These are phyloP conservation scores for Colletotrichum cuscutae DNA, from an alignment of 2,329 filamentous ascomycete genomes.

Conservation along the genomic window DNA sequence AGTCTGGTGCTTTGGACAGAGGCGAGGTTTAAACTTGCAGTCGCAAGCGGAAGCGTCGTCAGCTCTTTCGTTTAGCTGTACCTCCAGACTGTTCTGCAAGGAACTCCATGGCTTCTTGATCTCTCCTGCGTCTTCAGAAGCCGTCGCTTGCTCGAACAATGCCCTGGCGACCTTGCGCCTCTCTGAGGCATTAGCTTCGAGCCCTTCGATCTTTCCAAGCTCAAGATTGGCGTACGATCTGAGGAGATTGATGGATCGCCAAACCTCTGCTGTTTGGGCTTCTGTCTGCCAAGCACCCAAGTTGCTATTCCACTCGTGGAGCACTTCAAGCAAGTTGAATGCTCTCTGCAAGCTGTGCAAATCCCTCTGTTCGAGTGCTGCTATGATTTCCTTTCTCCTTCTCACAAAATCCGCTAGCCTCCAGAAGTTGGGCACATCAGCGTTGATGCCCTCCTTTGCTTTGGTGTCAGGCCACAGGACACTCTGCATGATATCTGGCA, in stretches of 20 bases:
- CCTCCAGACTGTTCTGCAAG: neutral
- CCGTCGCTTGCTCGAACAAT: neutral
- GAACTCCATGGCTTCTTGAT: neutral
- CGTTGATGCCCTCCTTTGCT: neutral
- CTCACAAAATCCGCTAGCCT: conserved; percentile 22
- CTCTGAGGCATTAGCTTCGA: neutral
- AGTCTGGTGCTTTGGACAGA: neutral
- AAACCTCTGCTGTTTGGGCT: neutral
- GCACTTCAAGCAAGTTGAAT: neutral
- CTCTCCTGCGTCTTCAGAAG: neutral
- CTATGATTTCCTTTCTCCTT: conserved; percentile 10
- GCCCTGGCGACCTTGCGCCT: neutral
- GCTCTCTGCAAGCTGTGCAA: neutral
- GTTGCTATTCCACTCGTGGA: neutral
- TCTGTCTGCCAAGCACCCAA: conserved; percentile 1
- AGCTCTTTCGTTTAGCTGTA: neutral
- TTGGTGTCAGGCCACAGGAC: neutral
- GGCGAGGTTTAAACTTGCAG: conserved; percentile 11
- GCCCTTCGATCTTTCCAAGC: neutral
- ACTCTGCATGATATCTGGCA: neutral
- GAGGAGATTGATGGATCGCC: conserved; percentile 20
- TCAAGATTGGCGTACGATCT: conserved; percentile 9
- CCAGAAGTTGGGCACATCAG: conserved; percentile 6
- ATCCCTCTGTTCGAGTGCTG: conserved; percentile 2
- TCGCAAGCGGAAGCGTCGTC: neutral